Evolutionary conservation across 768 basidiomycete species (phyloP).

Genomic region (Pleurotus pulmonarius): DNA sequence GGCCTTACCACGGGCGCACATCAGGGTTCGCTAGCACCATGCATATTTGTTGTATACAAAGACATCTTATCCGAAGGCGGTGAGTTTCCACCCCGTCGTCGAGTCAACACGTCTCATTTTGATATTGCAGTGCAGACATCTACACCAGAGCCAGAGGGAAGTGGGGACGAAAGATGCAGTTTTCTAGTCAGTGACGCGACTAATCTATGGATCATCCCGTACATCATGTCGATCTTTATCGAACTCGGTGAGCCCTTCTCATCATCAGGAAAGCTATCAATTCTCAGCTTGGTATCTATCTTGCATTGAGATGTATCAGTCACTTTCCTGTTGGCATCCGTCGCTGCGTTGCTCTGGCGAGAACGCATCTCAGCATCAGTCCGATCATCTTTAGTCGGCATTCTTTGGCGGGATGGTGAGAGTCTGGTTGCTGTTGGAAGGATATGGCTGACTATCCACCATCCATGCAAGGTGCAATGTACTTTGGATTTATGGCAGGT

Average conservation of each 20-base stretch:
- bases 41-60: neutral
- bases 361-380: neutral
- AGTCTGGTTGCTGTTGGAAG: too few relatives aligned
- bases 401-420: neutral
- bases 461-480: neutral
- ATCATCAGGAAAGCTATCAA: neutral
- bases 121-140: too few relatives aligned
- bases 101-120: too few relatives aligned
- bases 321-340: neutral
- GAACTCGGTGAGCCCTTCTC: neutral
- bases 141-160: too few relatives aligned
- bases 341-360: neutral
- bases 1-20: too few relatives aligned
- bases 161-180: neutral
- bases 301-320: neutral
- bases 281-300: too few relatives aligned
- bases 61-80: neutral
- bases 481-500: slow-evolving; percentile 1
- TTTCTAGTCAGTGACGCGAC: neutral
- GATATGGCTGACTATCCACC: neutral
- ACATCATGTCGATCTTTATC: neutral
- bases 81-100: too few relatives aligned
- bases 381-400: neutral
- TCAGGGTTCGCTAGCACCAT: neutral
- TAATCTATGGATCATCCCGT: neutral